Percentiles rank a stretch among this genome's conserved stretches.
Evolutionary conservation across 129 eudicot species (phyloP).

Genomic region (Arctium lappa): DNA sequence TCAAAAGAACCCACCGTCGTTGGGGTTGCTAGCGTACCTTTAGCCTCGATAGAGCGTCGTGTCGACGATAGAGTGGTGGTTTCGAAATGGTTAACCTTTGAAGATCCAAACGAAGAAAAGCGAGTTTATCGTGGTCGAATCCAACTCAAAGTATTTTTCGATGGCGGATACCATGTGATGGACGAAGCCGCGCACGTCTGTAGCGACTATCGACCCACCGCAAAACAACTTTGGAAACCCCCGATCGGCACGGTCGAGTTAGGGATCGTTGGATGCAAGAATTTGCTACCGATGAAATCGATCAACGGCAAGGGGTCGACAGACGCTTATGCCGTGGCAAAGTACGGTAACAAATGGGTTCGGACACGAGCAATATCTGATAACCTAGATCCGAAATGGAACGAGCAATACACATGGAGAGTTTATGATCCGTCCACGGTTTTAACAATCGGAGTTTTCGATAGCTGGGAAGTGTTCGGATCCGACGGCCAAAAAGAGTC

Average conservation of each 20-base stretch:
- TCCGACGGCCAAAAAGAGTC: slow-evolving; percentile 45
- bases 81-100: slow-evolving; percentile 72
- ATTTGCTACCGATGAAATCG: slow-evolving; percentile 72
- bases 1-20: slow-evolving; percentile 46
- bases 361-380: slow-evolving; percentile 81
- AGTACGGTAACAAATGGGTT: slow-evolving; percentile 91
- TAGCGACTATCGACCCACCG: slow-evolving; percentile 95
- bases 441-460: slow-evolving; percentile 78
- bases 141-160: slow-evolving; percentile 79
- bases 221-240: slow-evolving; percentile 93
- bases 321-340: slow-evolving; percentile 85
- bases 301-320: slow-evolving; percentile 72
- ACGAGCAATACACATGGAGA: slow-evolving; percentile 95
- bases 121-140: slow-evolving; percentile 64
- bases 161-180: slow-evolving; percentile 98
- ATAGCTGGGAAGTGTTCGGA: slow-evolving; percentile 60
- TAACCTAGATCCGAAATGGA: slow-evolving; percentile 78
- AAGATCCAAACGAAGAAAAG: slow-evolving; percentile 66
- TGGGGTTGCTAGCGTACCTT: slow-evolving; percentile 58
- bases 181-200: slow-evolving; percentile 90
- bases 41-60: slow-evolving; percentile 80
- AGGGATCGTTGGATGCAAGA: slow-evolving; percentile 82
- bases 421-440: slow-evolving; percentile 94
- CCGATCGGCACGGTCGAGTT: slow-evolving; percentile 75
- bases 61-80: slow-evolving; percentile 86